phyloP scores from a whole-genome alignment of 257 asterid genomes.

The Oldenlandia corymbosa region DNA sequence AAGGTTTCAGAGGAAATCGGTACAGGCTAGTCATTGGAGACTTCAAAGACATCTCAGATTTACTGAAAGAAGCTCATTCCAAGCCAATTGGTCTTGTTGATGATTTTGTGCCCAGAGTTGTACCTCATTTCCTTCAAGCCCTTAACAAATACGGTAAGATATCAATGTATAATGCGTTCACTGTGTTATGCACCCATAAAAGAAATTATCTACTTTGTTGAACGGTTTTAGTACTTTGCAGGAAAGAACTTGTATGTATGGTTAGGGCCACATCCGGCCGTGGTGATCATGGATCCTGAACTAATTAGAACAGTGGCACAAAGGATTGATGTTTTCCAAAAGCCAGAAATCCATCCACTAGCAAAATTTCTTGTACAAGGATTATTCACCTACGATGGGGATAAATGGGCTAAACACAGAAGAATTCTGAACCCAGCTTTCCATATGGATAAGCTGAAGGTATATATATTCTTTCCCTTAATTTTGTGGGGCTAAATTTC shows the following conservation, averaged over 20 bases:
- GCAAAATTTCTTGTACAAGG: neutral
- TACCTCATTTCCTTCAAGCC: conserved; percentile 13
- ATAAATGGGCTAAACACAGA: conserved; percentile 2
- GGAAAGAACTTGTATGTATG: neutral
- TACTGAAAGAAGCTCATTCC: conserved; percentile 18
- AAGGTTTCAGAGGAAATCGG: conserved; percentile 44
- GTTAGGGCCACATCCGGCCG: neutral
- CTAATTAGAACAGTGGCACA: neutral
- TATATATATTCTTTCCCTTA: neutral
- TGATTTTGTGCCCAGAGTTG: conserved; percentile 30
- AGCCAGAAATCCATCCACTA: neutral
- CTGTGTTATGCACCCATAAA: no score
- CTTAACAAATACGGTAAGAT: conserved; percentile 31
- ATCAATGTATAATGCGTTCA: no score
- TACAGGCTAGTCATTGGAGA: conserved; percentile 45
- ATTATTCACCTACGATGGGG: neutral
- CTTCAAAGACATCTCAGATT: conserved; percentile 21
- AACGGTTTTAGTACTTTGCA: no score
- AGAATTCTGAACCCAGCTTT: neutral
- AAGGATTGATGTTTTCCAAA: neutral
- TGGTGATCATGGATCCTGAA: neutral
- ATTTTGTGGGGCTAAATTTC: no score
- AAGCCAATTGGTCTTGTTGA: conserved; percentile 34
- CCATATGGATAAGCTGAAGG: conserved; percentile 3
- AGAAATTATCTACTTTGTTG: no score